Base-by-base conservation (phyloP, 78 protist species). In the Chrysochromulina parva region DNA sequence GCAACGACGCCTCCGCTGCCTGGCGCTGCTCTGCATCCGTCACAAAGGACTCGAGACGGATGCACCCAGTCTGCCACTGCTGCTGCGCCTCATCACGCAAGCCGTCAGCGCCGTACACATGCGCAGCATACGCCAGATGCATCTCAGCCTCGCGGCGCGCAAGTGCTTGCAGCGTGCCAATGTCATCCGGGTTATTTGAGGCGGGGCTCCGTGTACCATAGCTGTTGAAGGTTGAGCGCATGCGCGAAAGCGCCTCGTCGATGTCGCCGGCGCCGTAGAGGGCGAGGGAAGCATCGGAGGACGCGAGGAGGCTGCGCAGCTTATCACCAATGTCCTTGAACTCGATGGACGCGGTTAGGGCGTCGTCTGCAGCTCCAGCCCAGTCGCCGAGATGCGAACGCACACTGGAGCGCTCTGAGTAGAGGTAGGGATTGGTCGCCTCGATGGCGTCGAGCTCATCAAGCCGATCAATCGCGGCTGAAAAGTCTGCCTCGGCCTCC, bases 371-470 rank as follows among this genome's bases (percentile, higher is more conserved):
- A 10, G 86, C 86, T 38, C 62, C 86, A 6, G 3, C 28, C 24
- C 2, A 78, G 20, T 78, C 86, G 14, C 19, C 62, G 24, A 78
- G 28, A 2, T 4, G 13, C 50, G 0, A 4, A 5, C 62, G 62
- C 86, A 47, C 60, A 4, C 9, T 1, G 20, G 62, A 58, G 24
- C 86, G 86, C 62, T 74, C 28, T 24, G 82, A 1, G 82, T 48
- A 74, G 22, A 74, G 82, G 82, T 74, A 74, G 55, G 82, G 82
- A 57, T 74, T 74, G 14, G 82, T 74, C 82, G 82, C 82, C 57
- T 74, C 82, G 24, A 74, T 6, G 22, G 55, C 55, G 57, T 28
- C 52, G 57, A 74, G 82, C 13, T 1, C 57, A 57, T 74, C 82
- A 57, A 74, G 82, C 82, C 82, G 2, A 13, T 3, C 10, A 22